phyloP scores from a whole-genome alignment of 371 early-diverging fungal species.

The Rhizopus delemar region DNA sequence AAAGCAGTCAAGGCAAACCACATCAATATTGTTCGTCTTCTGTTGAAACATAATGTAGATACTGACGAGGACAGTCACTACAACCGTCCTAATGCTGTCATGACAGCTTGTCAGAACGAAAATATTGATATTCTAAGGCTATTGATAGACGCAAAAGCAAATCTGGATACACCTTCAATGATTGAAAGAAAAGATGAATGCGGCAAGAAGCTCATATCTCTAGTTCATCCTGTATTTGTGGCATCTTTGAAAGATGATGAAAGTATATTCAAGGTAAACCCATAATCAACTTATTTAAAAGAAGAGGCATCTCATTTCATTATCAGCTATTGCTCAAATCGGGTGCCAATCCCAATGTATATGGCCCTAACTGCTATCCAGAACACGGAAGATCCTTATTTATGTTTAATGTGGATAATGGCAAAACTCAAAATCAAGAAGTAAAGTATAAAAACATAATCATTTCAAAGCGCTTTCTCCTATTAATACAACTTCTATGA shows the following conservation, averaged over 20 bases:
- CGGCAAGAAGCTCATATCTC: slow-evolving; percentile 10
- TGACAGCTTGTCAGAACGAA: slow-evolving; percentile 38
- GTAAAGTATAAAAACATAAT: slow-evolving; percentile 7
- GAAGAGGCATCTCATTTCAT: too few relatives aligned
- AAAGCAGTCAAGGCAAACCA: slow-evolving; percentile 27
- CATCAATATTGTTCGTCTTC: slow-evolving; percentile 20
- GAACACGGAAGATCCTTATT: slow-evolving; percentile 30
- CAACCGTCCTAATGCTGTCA: slow-evolving; percentile 37
- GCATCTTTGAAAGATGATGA: slow-evolving; percentile 5
- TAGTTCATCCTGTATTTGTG: slow-evolving; percentile 34
- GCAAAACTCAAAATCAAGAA: slow-evolving; percentile 17
- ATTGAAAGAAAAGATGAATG: slow-evolving; percentile 11
- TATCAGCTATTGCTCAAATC: slow-evolving; percentile 15
- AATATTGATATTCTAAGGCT: slow-evolving; percentile 25
- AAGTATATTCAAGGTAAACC: slow-evolving; percentile 21
- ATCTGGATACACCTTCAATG: slow-evolving; percentile 18
- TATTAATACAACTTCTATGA: not conserved
- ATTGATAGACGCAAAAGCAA: slow-evolving; percentile 26
- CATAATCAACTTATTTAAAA: too few relatives aligned
- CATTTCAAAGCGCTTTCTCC: not conserved
- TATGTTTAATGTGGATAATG: slow-evolving; percentile 21
- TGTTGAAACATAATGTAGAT: slow-evolving; percentile 31
- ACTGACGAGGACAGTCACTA: slow-evolving; percentile 36
- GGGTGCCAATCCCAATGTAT: slow-evolving; percentile 31
- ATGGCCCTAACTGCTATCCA: slow-evolving; percentile 16